These are phyloP conservation scores for Scytalidium sp. DNA, from an alignment of 2,329 filamentous ascomycete species.

Conservation along the genomic window DNA sequence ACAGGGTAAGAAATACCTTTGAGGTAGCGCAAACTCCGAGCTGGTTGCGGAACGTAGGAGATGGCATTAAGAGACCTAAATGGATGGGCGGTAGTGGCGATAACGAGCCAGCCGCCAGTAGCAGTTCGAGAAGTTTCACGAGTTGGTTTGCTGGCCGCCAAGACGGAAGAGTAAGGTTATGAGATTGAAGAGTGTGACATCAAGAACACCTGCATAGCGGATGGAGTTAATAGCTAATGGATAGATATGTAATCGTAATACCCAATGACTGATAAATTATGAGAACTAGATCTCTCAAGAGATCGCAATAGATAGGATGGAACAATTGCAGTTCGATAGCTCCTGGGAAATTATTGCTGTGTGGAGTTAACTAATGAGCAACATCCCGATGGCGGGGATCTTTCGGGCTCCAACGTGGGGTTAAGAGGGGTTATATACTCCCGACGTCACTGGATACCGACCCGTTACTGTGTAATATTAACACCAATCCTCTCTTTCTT, in stretches of 20 bases:
- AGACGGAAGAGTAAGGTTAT: constrained; percentile 28
- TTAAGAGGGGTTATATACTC: not conserved
- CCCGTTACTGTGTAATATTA: not conserved
- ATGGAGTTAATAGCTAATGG: constrained; percentile 4
- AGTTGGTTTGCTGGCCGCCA: constrained; percentile 55
- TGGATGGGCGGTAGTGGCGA: constrained; percentile 70
- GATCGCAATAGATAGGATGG: not conserved
- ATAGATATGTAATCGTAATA: too few relatives aligned
- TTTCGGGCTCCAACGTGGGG: not conserved
- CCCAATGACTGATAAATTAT: not conserved
- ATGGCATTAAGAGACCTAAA: constrained; percentile 70
- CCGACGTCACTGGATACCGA: not conserved
- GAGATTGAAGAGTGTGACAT: constrained; percentile 3
- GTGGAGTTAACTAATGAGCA: too few relatives aligned
- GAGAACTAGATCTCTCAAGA: not conserved
- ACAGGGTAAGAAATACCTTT: constrained; percentile 88
- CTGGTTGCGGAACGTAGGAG: constrained; percentile 73
- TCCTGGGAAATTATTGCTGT: too few relatives aligned
- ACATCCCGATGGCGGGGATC: not conserved
- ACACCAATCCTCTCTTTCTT: not conserved
- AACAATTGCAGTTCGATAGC: too few relatives aligned
- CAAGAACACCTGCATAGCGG: constrained; percentile 4
- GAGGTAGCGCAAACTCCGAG: constrained; percentile 78
- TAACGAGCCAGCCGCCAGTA: constrained; percentile 28
- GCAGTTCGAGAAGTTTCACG: constrained; percentile 42